Evolutionary conservation across 371 early-diverging fungal species (phyloP).

Genomic region (Mortierella sp.): DNA sequence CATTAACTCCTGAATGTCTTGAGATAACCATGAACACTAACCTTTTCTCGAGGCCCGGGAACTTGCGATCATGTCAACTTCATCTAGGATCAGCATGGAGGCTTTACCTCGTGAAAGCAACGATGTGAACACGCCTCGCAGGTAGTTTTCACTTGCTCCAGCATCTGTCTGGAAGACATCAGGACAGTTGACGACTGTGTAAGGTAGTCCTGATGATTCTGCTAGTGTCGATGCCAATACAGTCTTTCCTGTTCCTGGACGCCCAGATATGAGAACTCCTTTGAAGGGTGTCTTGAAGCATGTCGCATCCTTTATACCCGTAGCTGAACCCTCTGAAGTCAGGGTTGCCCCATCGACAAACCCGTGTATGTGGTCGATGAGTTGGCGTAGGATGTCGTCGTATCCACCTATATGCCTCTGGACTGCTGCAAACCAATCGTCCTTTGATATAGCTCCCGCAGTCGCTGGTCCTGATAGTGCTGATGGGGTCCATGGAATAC

Average conservation of each 20-base stretch:
- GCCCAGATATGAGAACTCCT: constrained; percentile 65
- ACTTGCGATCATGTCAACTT: constrained; percentile 70
- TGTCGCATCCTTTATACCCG: background rate
- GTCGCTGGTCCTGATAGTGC: background rate
- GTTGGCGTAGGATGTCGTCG: constrained; percentile 44
- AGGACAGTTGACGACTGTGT: constrained; percentile 69
- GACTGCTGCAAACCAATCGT: constrained; percentile 55
- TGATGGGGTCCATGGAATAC: background rate
- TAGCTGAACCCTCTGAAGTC: background rate
- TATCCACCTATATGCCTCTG: constrained; percentile 58
- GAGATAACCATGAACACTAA: constrained; percentile 1
- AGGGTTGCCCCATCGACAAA: constrained; percentile 16
- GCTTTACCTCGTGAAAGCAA: constrained; percentile 32
- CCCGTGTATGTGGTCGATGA: constrained; percentile 38
- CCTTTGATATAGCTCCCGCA: constrained; percentile 3
- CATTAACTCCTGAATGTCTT: too few relatives aligned
- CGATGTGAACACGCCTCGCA: constrained; percentile 56
- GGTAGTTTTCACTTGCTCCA: constrained; percentile 64
- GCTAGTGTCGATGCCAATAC: constrained; percentile 64
- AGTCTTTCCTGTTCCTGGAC: constrained; percentile 76
- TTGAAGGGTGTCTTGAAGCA: constrained; percentile 48
- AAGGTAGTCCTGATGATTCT: constrained; percentile 62
- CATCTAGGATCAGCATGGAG: constrained; percentile 68
- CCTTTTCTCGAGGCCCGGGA: constrained; percentile 55
- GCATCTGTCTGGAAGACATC: constrained; percentile 78